Evolutionary conservation across 2,329 filamentous ascomycete genomes (phyloP).

Genomic region (Calonectria henricotiae): DNA sequence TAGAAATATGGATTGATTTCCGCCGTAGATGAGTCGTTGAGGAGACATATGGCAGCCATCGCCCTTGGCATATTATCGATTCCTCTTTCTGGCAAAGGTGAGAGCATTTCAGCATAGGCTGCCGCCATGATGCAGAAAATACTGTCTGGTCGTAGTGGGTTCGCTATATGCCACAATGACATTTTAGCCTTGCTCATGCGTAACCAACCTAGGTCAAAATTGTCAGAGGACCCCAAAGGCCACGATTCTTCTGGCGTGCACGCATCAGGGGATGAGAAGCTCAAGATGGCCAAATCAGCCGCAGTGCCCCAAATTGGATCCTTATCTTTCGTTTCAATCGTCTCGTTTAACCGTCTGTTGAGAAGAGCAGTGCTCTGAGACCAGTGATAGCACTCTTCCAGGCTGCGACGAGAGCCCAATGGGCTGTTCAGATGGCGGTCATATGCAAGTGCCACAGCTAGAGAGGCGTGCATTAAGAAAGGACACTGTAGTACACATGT

Average conservation of each 20-base stretch:
- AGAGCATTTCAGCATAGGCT: conserved; percentile 58
- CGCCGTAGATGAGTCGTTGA: conserved; percentile 55
- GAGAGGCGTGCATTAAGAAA: conserved; percentile 64
- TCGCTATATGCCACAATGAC: conserved; percentile 55
- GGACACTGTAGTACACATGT: conserved; percentile 56
- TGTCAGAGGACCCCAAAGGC: conserved; percentile 53
- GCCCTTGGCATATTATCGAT: conserved; percentile 48
- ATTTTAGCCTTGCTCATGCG: conserved; percentile 58
- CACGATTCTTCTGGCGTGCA: conserved; percentile 54
- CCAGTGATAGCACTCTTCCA: conserved; percentile 64
- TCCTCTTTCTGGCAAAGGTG: conserved; percentile 54
- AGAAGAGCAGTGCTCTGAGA: conserved; percentile 61
- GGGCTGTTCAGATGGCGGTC: conserved; percentile 56
- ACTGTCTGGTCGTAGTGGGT: conserved; percentile 58
- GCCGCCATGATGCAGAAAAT: conserved; percentile 56
- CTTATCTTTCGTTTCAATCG: conserved; percentile 57
- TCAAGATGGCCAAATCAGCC: conserved; percentile 60
- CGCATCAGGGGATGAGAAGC: conserved; percentile 61
- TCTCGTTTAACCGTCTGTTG: conserved; percentile 56
- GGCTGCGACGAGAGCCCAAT: conserved; percentile 46
- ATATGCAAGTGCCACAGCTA: conserved; percentile 62
- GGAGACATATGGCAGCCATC: conserved; percentile 49
- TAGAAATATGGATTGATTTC: conserved; percentile 59
- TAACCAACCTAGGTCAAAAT: conserved; percentile 57
- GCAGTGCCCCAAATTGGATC: conserved; percentile 67